phyloP scores from a whole-genome alignment of 1,284 basidiomycete genomes.

The Sutorius eximius region DNA sequence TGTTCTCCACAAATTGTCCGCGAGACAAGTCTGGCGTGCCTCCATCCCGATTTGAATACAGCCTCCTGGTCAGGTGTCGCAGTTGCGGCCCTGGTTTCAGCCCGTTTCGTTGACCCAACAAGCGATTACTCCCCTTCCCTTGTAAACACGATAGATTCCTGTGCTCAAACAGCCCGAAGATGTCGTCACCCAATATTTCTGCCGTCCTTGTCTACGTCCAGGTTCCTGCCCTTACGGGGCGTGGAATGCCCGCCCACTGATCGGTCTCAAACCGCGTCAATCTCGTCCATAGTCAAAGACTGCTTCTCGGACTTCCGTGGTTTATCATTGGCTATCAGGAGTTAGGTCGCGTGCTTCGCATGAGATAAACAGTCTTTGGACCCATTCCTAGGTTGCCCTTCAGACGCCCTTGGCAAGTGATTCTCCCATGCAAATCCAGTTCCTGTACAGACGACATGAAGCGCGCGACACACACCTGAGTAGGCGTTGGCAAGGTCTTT shows the following conservation, averaged over 20 bases:
- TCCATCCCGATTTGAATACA: background rate
- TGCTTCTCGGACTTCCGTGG: conserved; percentile 18
- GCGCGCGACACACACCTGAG: conserved; percentile 1
- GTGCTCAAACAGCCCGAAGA: background rate
- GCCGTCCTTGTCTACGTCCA: conserved; percentile 1
- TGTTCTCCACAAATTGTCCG: conserved; percentile 12
- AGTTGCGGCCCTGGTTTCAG: conserved; percentile 16
- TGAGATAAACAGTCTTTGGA: conserved; percentile 13
- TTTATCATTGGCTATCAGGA: conserved; percentile 17
- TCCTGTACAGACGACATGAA: conserved; percentile 9
- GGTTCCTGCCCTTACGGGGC: background rate
- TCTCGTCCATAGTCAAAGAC: conserved; percentile 17
- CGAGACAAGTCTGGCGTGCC: conserved; percentile 6
- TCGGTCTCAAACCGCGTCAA: conserved; percentile 30
- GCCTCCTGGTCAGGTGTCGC: background rate
- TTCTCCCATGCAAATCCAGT: conserved; percentile 32
- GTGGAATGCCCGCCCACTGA: conserved; percentile 6
- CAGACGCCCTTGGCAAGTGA: conserved; percentile 4
- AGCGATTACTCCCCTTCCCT: background rate
- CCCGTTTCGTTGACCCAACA: conserved; percentile 1
- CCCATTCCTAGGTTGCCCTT: conserved; percentile 3
- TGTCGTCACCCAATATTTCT: background rate
- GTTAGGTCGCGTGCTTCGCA: conserved; percentile 22
- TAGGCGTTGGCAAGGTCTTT: conserved; percentile 20
- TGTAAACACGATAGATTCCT: background rate